Conservation (phyloP, 495 filamentous ascomycete species). For the Penicillium salamii region DNA sequence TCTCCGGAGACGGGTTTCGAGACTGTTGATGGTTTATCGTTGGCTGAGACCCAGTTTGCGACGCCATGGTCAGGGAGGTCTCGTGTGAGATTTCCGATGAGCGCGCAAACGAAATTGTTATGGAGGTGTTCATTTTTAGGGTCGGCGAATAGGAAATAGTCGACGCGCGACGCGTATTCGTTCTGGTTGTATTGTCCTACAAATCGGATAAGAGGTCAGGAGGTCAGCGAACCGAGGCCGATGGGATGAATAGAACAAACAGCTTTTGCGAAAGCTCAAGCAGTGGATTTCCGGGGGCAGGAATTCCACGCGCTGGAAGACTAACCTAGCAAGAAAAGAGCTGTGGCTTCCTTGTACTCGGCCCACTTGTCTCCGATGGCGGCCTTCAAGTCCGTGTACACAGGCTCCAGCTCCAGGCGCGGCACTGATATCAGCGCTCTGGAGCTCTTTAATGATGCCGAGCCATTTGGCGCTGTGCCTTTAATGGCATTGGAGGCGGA, state of each 20-base stretch:
- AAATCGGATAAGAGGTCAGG: constrained; percentile 13
- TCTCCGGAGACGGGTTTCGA: constrained; percentile 81
- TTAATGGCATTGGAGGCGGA: constrained; percentile 60
- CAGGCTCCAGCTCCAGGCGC: constrained; percentile 86
- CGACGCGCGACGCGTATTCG: constrained; percentile 75
- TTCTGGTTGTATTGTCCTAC: constrained; percentile 79
- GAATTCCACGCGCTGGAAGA: constrained; percentile 16
- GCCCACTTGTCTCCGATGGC: constrained; percentile 83
- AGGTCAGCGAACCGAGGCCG: constrained; percentile 16
- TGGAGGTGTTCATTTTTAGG: constrained; percentile 77
- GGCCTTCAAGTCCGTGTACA: constrained; percentile 81
- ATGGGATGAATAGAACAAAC: constrained; percentile 1
- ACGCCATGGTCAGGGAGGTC: constrained; percentile 90
- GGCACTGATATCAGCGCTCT: constrained; percentile 65
- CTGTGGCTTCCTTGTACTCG: constrained; percentile 79
- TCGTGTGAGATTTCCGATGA: constrained; percentile 81
- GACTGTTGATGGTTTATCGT: constrained; percentile 84
- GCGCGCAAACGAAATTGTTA: constrained; percentile 82
- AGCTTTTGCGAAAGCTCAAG: neutral
- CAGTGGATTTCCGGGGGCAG: neutral
- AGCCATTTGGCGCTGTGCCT: constrained; percentile 54
- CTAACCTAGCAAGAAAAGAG: constrained; percentile 78
- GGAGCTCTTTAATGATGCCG: constrained; percentile 51
- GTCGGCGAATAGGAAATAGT: constrained; percentile 66
- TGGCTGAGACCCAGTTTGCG: constrained; percentile 92